These are phyloP conservation scores for Vigna mungo DNA, from an alignment of 306 rosid species.

Conservation along the genomic window DNA sequence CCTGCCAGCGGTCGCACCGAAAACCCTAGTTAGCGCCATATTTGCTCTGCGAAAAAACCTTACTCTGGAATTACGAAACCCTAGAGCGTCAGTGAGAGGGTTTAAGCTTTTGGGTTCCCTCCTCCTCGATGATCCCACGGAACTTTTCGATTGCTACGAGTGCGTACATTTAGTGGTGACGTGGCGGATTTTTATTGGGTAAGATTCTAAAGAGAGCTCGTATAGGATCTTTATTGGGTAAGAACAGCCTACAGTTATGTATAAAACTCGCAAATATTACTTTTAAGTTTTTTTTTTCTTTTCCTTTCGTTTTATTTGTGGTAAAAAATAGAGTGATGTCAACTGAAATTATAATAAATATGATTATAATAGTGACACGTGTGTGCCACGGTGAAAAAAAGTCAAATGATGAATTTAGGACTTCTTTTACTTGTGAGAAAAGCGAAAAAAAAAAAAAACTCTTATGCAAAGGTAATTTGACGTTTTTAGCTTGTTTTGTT, in stretches of 20 bases:
- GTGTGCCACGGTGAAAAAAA: no score
- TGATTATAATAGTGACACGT: no score
- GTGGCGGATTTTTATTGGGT: constrained; percentile 28
- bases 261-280: not conserved
- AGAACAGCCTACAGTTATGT: not conserved
- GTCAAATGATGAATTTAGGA: no score
- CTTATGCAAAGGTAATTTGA: no score
- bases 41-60: constrained; percentile 12
- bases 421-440: no score
- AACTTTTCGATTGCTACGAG: constrained; percentile 20
- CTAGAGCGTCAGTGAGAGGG: constrained; percentile 28
- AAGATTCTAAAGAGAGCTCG: not conserved
- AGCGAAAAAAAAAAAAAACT: no score
- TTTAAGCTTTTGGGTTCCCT: constrained; percentile 9
- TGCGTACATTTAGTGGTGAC: not conserved
- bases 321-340: no score
- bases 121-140: not conserved
- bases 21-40: constrained; percentile 54
- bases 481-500: no score
- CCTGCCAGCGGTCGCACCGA: constrained; percentile 49
- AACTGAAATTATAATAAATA: no score
- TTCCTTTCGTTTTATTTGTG: not conserved
- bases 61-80: constrained; percentile 42
- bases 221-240: not conserved
- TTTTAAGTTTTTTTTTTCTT: no score